phyloP scores from a whole-genome alignment of 495 filamentous ascomycete species.

The Aspergillus ostianus region DNA sequence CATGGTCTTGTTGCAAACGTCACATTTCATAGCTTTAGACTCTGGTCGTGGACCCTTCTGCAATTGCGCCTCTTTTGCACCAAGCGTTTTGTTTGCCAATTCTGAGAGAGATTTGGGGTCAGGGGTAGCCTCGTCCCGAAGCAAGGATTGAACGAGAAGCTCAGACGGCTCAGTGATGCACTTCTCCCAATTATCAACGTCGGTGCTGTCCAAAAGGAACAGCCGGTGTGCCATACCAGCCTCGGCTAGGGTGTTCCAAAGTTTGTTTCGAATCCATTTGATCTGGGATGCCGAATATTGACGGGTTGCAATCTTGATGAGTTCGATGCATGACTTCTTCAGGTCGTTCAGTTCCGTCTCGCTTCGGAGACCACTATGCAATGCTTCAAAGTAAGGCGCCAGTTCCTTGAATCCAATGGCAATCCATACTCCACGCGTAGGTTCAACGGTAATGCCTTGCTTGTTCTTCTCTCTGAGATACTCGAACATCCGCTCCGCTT shows the following conservation, averaged over 20 bases:
- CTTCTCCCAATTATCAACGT: constrained; percentile 53
- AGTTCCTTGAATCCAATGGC: constrained; percentile 96
- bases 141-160: constrained; percentile 57
- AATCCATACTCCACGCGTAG: constrained; percentile 83
- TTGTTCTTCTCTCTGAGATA: constrained; percentile 47
- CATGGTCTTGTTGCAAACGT: constrained; percentile 67
- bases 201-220: constrained; percentile 74
- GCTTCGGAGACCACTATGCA: constrained; percentile 32
- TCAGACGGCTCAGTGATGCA: constrained; percentile 64
- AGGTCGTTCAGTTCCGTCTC: constrained; percentile 43
- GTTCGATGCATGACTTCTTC: constrained; percentile 47
- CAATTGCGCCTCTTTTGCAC: constrained; percentile 49
- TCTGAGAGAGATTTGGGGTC: constrained; percentile 60
- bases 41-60: constrained; percentile 39
- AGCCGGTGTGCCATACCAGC: constrained; percentile 51
- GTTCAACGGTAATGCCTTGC: constrained; percentile 58
- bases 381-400: constrained; percentile 61
- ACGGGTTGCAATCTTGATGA: constrained; percentile 73
- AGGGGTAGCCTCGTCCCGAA: constrained; percentile 55
- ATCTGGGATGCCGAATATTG: constrained; percentile 84
- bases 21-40: constrained; percentile 54
- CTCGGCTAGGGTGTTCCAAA: constrained; percentile 61
- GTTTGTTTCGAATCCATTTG: constrained; percentile 82
- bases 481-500: constrained; percentile 63
- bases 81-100: constrained; percentile 54